These are phyloP conservation scores for Penicillium verrucosum DNA, from an alignment of 2,329 filamentous ascomycete genomes.

Conservation along the genomic window DNA sequence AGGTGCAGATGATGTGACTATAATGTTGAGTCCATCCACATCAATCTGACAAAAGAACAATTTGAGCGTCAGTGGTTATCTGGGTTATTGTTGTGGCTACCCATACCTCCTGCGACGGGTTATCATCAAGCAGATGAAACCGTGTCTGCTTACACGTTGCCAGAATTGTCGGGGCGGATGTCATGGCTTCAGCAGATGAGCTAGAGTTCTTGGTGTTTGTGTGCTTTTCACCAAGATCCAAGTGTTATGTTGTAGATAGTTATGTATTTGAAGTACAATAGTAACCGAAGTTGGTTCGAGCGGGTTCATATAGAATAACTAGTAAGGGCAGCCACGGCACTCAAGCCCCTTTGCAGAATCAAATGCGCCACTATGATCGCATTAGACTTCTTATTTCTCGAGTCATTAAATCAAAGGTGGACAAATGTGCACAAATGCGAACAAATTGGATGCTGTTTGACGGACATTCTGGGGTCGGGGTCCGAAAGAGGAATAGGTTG, in stretches of 20 bases:
- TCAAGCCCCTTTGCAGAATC: background rate
- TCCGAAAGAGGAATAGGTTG: conserved; percentile 24
- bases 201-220: background rate
- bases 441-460: background rate
- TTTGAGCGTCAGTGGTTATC: background rate
- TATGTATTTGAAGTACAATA: background rate
- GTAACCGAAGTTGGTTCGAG: background rate
- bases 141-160: conserved; percentile 66
- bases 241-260: background rate
- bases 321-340: background rate
- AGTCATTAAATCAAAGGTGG: background rate
- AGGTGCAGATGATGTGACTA: conserved; percentile 50
- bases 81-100: background rate
- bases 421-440: background rate
- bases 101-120: conserved; percentile 53
- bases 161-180: conserved; percentile 42
- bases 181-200: conserved; percentile 1
- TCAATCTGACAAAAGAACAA: conserved; percentile 52
- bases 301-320: background rate
- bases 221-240: background rate
- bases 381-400: background rate
- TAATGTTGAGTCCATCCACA: conserved; percentile 69
- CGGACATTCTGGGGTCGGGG: conserved; percentile 1
- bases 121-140: conserved; percentile 58
- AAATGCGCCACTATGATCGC: background rate